Evolutionary conservation across 169 alveolate genomes (phyloP).

Genomic region (Babesia bigemina): DNA sequence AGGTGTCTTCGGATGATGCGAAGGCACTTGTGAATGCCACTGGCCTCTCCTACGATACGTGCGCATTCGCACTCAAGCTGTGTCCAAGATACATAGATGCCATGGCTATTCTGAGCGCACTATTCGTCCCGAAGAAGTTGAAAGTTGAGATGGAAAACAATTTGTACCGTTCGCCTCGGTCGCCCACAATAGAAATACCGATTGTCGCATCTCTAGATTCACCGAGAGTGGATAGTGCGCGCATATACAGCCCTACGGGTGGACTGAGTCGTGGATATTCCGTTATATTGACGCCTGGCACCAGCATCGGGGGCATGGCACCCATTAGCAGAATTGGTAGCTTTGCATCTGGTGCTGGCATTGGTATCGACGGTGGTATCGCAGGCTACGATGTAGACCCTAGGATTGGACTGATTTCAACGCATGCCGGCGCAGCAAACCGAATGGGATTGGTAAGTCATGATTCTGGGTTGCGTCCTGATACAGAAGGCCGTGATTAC

Average conservation of each 20-base stretch:
- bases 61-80: conserved; percentile 47
- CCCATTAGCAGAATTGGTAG: not conserved
- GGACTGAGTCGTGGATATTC: not conserved
- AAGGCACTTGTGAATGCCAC: conserved; percentile 25
- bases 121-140: conserved; percentile 15
- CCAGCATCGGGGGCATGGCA: not conserved
- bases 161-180: not conserved
- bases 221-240: not conserved
- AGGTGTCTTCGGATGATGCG: conserved; percentile 24
- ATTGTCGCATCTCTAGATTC: conserved; percentile 18
- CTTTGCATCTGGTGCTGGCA: not conserved
- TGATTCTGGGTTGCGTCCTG: conserved; percentile 10
- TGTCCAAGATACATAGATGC: conserved; percentile 42
- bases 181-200: not conserved
- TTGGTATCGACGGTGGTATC: not conserved
- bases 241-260: not conserved
- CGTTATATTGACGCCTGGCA: not conserved
- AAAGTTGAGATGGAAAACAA: not conserved
- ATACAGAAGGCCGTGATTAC: not conserved
- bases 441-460: not conserved
- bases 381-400: not conserved
- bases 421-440: no score
- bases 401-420: no score
- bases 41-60: conserved; percentile 39
- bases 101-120: conserved; percentile 39